Base-by-base conservation (phyloP, 2,329 filamentous ascomycete species). In the Colletotrichum cuscutae region DNA sequence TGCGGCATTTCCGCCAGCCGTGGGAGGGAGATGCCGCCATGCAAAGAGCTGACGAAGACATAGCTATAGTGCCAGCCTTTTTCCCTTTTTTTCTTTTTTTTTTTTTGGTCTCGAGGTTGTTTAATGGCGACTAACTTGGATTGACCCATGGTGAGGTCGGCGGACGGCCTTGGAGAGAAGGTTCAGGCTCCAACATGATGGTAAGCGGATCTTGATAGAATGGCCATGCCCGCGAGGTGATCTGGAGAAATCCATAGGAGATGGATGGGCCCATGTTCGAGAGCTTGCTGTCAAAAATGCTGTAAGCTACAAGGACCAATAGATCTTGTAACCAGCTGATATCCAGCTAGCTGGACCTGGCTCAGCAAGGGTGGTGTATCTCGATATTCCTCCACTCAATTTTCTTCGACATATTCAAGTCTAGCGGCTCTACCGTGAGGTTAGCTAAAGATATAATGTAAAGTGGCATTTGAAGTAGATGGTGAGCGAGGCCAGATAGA, bases 1-100 rank as follows among this genome's bases (percentile, higher is more conserved):
- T 1, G 89, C 83, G 4, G 88, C 12, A 0, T 93, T 62, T 1
- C 91, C 93, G 2, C 86, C 77, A 12, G 84, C 59, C 1, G 96
- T 80, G 4, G 89, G 79, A 1, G 84, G 82, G 0, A 88, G 75
- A 78, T 97, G 92, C 19, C 84, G 82, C 75, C 81, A 85, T 35
- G 4, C 8, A 12, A 35, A 12, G 11, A 35, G 32, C 32, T 35
- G 9, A 35, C 32, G 8, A 35, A 35, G 32, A 12, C 32, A 35
- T 5, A 12, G 3, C 32, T 35, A 35, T 35, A 35, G 32, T 12
- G 5, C 8, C 32, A 12, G 32, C 32, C 9, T 2, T 12, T 30
- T 30, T 2, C 28, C 8, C 24, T 4, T 30, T 30, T 8, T 26
- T 5, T 1, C 1, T 5, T 11, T 12, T 13, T 11, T 12, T 13